Evolutionary conservation across 768 basidiomycete genomes (phyloP), one percentile per base, ranked within the genome.

Genomic region (Mycena galericulata): DNA sequence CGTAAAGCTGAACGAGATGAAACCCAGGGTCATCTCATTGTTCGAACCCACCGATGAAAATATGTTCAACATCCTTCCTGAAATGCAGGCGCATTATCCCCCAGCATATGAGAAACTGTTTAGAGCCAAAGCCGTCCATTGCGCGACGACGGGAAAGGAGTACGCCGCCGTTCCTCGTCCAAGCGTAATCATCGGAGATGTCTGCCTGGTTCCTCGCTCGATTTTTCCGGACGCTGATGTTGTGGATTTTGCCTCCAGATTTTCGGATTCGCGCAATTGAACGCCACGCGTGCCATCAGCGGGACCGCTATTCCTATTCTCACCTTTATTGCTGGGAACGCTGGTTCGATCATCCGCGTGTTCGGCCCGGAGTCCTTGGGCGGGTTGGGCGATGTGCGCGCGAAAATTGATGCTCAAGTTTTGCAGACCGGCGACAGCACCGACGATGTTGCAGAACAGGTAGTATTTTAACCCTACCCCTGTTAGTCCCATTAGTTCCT

Each of bases 341-440:
- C 59, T 8, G 66, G 17, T 4, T 10, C 66, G 6, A 3, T 55
- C 26, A 26, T 67, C 7, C 50, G 49, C 2, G 7, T 49, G 24
- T 62, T 55, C 12, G 51, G 59, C 4, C 66, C 66, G 1, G 53
- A 46, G 22, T 54, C 51, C 1, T 26, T 62, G 30, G 66, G 66
- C 2, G 66, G 66, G 2, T n/a, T 26, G 2, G 66, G 66, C 6
- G 57, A 61, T 8, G 11, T 67, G 8, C 17, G 43, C 6, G 36
- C 26, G 0, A 29, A 30, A 5, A 49, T 56, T 20, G 66, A 67
- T 6, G 57, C 47, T 7, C 51, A 67, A 30, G 66, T 36, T 2
- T 14, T 30, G 51, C 45, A 53, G n/a, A 27, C 53, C 2, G 66
- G 66, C 8, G 47, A 41, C 26, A 30, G 15, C 3, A 26, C 50